Base-by-base conservation (phyloP, 1,139 yeast genomes). In the Magnusiomyces sp. region DNA sequence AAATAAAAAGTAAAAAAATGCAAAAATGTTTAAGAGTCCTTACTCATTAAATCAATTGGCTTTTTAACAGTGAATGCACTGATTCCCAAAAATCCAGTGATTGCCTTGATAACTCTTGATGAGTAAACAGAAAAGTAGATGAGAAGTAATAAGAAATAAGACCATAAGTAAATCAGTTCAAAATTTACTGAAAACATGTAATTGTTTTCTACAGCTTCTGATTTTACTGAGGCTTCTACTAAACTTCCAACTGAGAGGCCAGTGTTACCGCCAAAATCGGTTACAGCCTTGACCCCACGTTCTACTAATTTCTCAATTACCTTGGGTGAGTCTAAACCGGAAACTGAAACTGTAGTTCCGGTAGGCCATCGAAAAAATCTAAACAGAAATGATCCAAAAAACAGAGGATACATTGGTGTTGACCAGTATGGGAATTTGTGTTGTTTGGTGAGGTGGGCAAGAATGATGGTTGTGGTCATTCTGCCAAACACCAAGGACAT, bases 401-500 rank as follows among this genome's bases (percentile, higher is more conserved):
- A 53, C 31, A 70, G 60, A 14, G 72, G 69, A 16, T 67, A 53
- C 58, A 65, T 56, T 16, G 70, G 65, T 36, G 69, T 50, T 31
- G 67, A 66, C 65, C 70, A 64, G 51, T 59, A 60, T 27, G 94
- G 94, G 70, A 81, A 84, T 23, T 23, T 23, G 16, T 69, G 67
- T 62, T 82, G 89, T 47, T 76, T 65, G 34, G 92, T 83, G 59
- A 84, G 75, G 65, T 84, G 94, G 14, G 84, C 84, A 56, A 82
- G 71, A 57, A 84, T 84, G 43, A 71, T 65, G 29, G 70, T 60
- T 1, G 75, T 71, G 6, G 74, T 69, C 56, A 82, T 78, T 59
- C 92, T 73, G 10, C 90, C 92, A 52, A 84, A 88, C 10, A 77
- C 70, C 58, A 81, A 81, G 4, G 92, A 85, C 55, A 80, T 74